Evolutionary conservation across 2,329 filamentous ascomycete species (phyloP), one percentile per base, ranked within the genome.

Genomic region (Aspergillus felis): DNA sequence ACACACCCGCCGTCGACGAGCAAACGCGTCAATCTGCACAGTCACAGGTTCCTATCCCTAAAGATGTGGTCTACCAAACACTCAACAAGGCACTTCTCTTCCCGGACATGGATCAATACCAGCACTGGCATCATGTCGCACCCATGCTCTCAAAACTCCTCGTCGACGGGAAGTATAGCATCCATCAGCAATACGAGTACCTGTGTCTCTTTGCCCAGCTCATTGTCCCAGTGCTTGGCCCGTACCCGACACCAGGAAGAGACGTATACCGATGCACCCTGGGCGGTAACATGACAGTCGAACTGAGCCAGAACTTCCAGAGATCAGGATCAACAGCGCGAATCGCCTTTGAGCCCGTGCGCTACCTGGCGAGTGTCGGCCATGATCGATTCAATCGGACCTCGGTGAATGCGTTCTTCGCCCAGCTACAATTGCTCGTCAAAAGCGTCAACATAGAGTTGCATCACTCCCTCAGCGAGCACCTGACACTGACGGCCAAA

Each of bases 171-270:
- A 52, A 54, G 17, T 58, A 60, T 25, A 50, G 35, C 12, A 29
- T 60, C 10, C 55, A 60, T 17, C 27, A 61, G 8, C 57, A 61
- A 27, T 61, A 53, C 38, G 51, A 57, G 49, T 56, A 60, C 24
- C 17, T 61, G 9, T 50, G 38, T 9, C 35, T 61, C 10, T 58
- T 58, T 3, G 57, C 53, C 3, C 53, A 58, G 20, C 29, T 60
- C 24, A 50, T 61, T 7, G 27, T 56, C 4, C 60, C 60, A 4
- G 51, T 50, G 9, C 28, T 61, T 10, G 57, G 60, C 1, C 49
- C 54, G 22, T 44, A 22, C 9, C 48, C 54, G 6, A 17, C 32
- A 17, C 14, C 32, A 2, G 32, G 14, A 3, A 17, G 32, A 17
- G 14, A 38, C 32, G 5, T 38, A 17, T 38, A 38, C 14, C 32